These are phyloP conservation scores for Lactarius hengduanensis DNA, from an alignment of 768 basidiomycete species.

Conservation along the genomic window DNA sequence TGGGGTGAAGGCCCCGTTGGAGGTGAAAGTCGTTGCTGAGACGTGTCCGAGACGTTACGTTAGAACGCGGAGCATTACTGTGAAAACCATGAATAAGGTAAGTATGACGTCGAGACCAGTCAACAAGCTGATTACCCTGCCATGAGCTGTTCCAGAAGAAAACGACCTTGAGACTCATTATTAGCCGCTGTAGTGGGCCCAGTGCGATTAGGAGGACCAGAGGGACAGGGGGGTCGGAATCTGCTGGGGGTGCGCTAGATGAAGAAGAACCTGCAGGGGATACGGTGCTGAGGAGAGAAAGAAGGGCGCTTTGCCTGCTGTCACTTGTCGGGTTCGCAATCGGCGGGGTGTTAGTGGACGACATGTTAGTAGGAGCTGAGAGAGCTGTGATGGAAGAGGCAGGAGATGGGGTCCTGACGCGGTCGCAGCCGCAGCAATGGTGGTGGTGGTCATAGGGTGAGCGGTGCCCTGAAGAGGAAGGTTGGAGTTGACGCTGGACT, in stretches of 20 bases:
- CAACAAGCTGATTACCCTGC: slow-evolving; percentile 51
- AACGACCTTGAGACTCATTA: slow-evolving; percentile 68
- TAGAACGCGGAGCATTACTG: slow-evolving; percentile 25
- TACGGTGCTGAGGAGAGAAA: slow-evolving; percentile 62
- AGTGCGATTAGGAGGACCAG: slow-evolving; percentile 51
- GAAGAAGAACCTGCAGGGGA: slow-evolving; percentile 40
- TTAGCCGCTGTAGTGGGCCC: slow-evolving; percentile 51
- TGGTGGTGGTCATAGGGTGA: slow-evolving; percentile 34
- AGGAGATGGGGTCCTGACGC: slow-evolving; percentile 45
- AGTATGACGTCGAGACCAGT: slow-evolving; percentile 8
- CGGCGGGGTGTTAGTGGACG: slow-evolving; percentile 40
- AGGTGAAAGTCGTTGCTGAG: slow-evolving; percentile 23
- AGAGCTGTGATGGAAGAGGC: slow-evolving; percentile 43
- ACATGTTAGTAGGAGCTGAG: slow-evolving; percentile 42
- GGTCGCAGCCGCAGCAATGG: slow-evolving; percentile 22
- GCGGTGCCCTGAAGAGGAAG: slow-evolving; percentile 31
- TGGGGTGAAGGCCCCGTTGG: slow-evolving; percentile 20
- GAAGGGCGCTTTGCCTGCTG: slow-evolving; percentile 65
- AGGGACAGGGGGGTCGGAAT: slow-evolving; percentile 67
- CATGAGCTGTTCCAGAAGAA: slow-evolving; percentile 79
- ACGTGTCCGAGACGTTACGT: slow-evolving; percentile 16
- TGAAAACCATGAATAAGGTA: neutral
- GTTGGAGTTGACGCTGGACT: slow-evolving; percentile 40
- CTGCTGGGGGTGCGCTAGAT: slow-evolving; percentile 50
- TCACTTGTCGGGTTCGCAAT: slow-evolving; percentile 37